These are phyloP conservation scores for Malania oleifera DNA, from an alignment of 164 flowering plant genomes.

Conservation along the genomic window DNA sequence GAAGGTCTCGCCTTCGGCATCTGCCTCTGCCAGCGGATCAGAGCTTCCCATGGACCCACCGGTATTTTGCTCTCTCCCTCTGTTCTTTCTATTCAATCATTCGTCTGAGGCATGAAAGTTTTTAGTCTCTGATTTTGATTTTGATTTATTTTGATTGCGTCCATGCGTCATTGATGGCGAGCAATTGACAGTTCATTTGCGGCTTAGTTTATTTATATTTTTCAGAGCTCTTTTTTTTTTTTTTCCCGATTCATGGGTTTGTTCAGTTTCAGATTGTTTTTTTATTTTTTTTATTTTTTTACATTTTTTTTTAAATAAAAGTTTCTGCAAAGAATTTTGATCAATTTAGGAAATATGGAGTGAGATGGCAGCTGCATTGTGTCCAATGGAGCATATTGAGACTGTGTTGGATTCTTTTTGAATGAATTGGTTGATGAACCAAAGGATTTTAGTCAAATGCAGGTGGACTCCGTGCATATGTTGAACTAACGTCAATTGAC, in stretches of 20 bases:
- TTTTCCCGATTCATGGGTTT: not conserved
- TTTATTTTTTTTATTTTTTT: not conserved
- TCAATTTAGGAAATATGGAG: not conserved
- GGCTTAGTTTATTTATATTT: too few species aligned
- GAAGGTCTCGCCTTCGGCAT: constrained; percentile 23
- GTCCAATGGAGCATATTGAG: not conserved
- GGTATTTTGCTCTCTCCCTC: constrained; percentile 18
- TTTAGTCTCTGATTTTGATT: not conserved
- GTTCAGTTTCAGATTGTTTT: not conserved
- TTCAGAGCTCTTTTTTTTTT: too few species aligned
- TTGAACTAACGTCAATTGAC: too few species aligned
- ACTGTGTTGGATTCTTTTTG: not conserved
- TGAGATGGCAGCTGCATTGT: constrained; percentile 3
- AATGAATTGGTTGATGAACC: not conserved
- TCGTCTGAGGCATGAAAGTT: not conserved
- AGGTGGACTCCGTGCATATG: too few species aligned
- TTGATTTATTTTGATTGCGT: not conserved
- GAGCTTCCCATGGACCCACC: constrained; percentile 30
- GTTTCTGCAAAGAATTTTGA: not conserved
- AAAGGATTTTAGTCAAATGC: too few species aligned
- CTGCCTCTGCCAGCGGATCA: constrained; percentile 32
- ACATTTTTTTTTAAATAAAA: too few species aligned
- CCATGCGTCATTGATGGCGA: too few species aligned
- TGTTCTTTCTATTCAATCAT: not conserved
- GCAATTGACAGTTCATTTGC: too few species aligned